These are phyloP conservation scores for Tricholoma furcatifolium DNA, from an alignment of 768 basidiomycete species.

Conservation along the genomic window DNA sequence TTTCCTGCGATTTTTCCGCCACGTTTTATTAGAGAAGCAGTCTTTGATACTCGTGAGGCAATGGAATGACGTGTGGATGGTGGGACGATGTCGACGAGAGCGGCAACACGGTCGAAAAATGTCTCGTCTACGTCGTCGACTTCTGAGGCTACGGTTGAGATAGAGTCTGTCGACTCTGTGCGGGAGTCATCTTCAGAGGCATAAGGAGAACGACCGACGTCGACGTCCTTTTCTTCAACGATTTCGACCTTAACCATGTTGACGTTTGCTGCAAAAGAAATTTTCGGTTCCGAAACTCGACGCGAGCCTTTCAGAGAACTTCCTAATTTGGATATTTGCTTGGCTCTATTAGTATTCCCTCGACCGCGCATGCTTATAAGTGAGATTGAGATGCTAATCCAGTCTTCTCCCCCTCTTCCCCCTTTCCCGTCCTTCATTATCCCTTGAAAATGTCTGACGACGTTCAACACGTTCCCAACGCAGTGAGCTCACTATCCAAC, in stretches of 20 bases:
- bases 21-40: conserved; percentile 64
- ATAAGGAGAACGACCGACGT: conserved; percentile 57
- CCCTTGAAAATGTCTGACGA: conserved; percentile 34
- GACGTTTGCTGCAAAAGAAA: conserved; percentile 19
- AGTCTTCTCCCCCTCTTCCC: conserved; percentile 21
- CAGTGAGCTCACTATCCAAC: conserved; percentile 12
- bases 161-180: conserved; percentile 68
- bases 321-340: conserved; percentile 22
- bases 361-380: conserved; percentile 36
- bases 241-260: conserved; percentile 94
- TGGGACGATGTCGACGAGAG: conserved; percentile 94
- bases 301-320: conserved; percentile 14
- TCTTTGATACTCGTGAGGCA: conserved; percentile 54
- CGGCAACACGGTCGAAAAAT: conserved; percentile 81
- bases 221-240: conserved; percentile 77
- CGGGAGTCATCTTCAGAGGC: conserved; percentile 72
- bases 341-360: conserved; percentile 27
- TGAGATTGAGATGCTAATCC: conserved; percentile 24
- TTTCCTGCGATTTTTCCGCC: conserved; percentile 77
- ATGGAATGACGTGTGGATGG: conserved; percentile 85
- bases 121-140: conserved; percentile 79
- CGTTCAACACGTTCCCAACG: conserved; percentile 23
- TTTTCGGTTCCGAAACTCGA: conserved; percentile 24
- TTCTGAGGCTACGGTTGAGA: conserved; percentile 79
- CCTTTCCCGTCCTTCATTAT: conserved; percentile 15